Evolutionary conservation across 495 filamentous ascomycete genomes (phyloP), one percentile per base, ranked within the genome.

Genomic region (Hypoxylon crocopeplum): DNA sequence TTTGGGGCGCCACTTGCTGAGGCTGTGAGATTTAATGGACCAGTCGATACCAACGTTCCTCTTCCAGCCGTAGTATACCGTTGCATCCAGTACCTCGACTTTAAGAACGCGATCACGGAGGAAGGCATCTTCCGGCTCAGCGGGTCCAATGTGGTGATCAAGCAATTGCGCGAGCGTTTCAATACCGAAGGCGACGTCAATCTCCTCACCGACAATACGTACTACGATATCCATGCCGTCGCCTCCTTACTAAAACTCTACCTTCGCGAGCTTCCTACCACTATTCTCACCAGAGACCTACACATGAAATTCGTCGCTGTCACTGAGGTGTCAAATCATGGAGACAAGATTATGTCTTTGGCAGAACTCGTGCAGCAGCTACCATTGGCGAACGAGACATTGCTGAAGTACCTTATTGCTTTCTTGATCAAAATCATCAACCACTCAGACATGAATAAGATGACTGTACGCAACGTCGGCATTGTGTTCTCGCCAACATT

Each of bases 401-500:
- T 98, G 20, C 75, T 98, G 16, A 85, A 86, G 64, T 91, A 93
- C 54, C 80, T 98, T 16, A 90, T 90, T 30, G 81, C 86, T 7
- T 97, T 94, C 74, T 72, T 98, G 58, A 89, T 96, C 65, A 86
- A 86, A 61, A 91, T 98, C 61, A 88, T 96, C 59, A 90, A 92
- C 68, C 90, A 97, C 59, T 82, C 91, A 2, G 88, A 92, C 59
- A 79, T 88, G 63, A 98, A 98, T 77, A 98, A 97, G 78, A 98
- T 98, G 94, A 96, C 88, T 4, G 90, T 97, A 47, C 85, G 94
- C 32, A 98, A 98, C 72, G 92, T 98, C 44, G 92, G 94, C 62
- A 98, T 98, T 58, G 93, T 98, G 49, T 98, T 98, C 74, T 94
- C 95, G n/a, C 94, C 94, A 1, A 98, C 95, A 0, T 82, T 98